Evolutionary conservation across 2,329 filamentous ascomycete genomes (phyloP), one percentile per base, ranked within the genome.

Genomic region (Byssothecium circinans): DNA sequence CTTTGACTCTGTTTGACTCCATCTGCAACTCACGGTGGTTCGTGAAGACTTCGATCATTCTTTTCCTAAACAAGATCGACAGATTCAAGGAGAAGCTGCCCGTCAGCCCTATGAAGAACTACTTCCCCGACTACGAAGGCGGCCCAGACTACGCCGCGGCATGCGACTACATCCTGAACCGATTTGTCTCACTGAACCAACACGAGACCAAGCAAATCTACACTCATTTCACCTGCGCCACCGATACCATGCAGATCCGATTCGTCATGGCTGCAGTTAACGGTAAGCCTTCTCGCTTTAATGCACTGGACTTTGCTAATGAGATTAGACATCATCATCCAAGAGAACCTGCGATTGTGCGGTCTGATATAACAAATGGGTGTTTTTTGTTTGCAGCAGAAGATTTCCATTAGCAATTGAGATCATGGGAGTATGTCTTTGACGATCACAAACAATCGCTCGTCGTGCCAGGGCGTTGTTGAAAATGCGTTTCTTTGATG

Each of bases 181-280:
- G 94, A 70, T 99, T 99, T 75, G 94, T 97, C 65, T 94, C 89
- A 71, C 80, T 99, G 71, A 99, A 99, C 79, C 94, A 97, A 76
- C 92, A 96, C 73, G 94, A 97, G 79, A 96, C 91, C 45, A 99
- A 99, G 81, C 94, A 99, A 75, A 97, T 99, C 73, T 99, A 99
- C 81, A 99, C 94, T 50, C 94, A 97, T 76, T 99, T 99, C 77
- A 99, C 94, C 41, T 97, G 94, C 73, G 94, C 94, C 52, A 99
- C 94, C 40, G 94, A 99, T 71, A 99, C 94, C 25, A 96, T 94
- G 67, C 94, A 99, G 75, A 99, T 99, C 66, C 87, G 94, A 69
- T 97, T 99, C 80, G 94, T 99, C 76, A 99, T 99, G 94, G 91
- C 92, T 53, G 94, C 94, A 61, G 94, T 99, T 69, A 99, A 99